Base-by-base conservation (phyloP, 805 yeast species). In the Ogataea trehaloabstinens region DNA sequence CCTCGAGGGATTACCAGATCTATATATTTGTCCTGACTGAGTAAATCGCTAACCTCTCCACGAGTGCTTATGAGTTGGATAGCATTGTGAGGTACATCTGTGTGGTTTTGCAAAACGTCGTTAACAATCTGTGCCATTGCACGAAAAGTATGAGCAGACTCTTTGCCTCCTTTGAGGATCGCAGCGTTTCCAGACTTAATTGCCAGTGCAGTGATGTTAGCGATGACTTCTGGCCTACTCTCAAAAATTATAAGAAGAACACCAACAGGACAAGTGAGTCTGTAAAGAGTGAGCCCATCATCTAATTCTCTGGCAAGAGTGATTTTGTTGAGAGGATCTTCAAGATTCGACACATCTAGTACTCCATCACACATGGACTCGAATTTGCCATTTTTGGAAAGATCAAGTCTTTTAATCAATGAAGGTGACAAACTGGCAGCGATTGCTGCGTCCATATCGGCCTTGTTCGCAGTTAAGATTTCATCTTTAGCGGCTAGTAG, bases 1-100 rank as follows among this genome's bases (percentile, higher is more conserved):
- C 99, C 99, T 55, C 99, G 77, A 44, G 99, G 99, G 53, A 93
- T 88, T 17, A 93, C 99, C 60, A 93, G 73, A 61, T 93, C 99
- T 41, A 93, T 91, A 63, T 82, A 87, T 55, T 74, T 76, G 63
- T 93, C 98, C 65, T 91, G 96, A 36, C 71, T 68, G 55, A 93
- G 68, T 45, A 93, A 73, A 48, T 84, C 91, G 11, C 87, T 78
- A 11, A 93, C 97, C 51, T 90, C 96, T 42, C 85, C 87, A 58
- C 99, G 81, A 3, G 96, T 84, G 49, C 82, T 80, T 41, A 93
- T 85, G 46, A 95, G 70, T 64, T 93, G 96, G 34, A 93, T 76
- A 3, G 97, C 86, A 39, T 80, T 76, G 2, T 67, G 64, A 19
- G 98, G 98, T 41, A 93, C 87, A 18, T 74, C 71, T 1, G 96